Conservation (phyloP, 1,139 yeast genomes). For the Candida neerlandica region DNA sequence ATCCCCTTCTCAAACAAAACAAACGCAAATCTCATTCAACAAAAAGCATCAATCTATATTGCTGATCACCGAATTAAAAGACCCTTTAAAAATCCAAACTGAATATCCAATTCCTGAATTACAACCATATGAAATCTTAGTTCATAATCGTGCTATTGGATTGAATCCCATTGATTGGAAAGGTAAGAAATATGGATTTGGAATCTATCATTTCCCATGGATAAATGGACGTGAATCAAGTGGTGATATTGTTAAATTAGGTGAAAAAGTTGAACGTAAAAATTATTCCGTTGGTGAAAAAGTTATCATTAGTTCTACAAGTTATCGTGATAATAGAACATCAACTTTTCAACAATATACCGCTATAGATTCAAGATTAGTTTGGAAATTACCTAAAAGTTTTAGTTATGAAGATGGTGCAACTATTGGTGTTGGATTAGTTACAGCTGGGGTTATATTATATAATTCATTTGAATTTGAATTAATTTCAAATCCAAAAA, state of each 20-base stretch:
- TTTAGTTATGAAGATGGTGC: conserved; percentile 42
- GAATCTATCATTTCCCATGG: conserved; percentile 53
- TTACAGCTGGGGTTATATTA: conserved; percentile 45
- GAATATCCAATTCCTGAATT: conserved; percentile 22
- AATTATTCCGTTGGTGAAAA: conserved; percentile 28
- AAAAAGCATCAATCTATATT: conserved; percentile 16
- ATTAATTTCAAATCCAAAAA: conserved; percentile 9
- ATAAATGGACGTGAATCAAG: conserved; percentile 51
- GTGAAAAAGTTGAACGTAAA: conserved; percentile 30
- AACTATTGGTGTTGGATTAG: conserved; percentile 50
- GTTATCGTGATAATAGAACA: conserved; percentile 48
- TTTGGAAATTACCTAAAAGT: conserved; percentile 40
- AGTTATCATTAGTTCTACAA: conserved; percentile 46
- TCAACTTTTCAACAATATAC: conserved; percentile 51
- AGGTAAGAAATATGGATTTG: conserved; percentile 49
- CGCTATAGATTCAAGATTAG: conserved; percentile 44
- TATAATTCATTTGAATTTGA: conserved; percentile 31
- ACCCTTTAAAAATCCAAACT: conserved; percentile 20
- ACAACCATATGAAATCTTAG: conserved; percentile 35
- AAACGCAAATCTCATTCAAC: conserved; percentile 11
- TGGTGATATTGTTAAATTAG: conserved; percentile 38
- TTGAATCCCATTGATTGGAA: conserved; percentile 55
- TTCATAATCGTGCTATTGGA: conserved; percentile 44
- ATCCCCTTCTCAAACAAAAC: too few species aligned
- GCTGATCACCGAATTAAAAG: conserved; percentile 19